These are phyloP conservation scores for Leccinum subgranulosum DNA, from an alignment of 768 basidiomycete genomes.

Conservation along the genomic window DNA sequence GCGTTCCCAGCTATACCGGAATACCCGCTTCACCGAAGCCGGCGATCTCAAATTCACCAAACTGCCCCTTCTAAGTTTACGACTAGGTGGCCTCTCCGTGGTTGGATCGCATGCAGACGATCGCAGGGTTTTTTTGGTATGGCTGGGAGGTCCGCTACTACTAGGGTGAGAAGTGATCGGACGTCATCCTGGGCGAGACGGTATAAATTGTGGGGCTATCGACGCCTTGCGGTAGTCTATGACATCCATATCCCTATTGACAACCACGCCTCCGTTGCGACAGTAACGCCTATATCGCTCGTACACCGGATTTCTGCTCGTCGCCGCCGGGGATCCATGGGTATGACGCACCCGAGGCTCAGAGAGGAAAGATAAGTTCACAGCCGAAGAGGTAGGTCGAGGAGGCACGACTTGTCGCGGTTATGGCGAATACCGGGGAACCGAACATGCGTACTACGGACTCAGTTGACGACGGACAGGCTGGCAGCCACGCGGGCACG, in stretches of 20 bases:
- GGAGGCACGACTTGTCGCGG: slow-evolving; percentile 8
- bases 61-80: neutral
- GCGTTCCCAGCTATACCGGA: slow-evolving; percentile 17
- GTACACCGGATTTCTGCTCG: neutral
- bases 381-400: neutral
- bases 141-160: neutral
- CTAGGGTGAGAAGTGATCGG: slow-evolving; percentile 7
- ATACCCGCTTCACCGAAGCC: slow-evolving; percentile 19
- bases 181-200: neutral
- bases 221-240: slow-evolving; percentile 7
- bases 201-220: slow-evolving; percentile 12
- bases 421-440: slow-evolving; percentile 16
- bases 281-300: neutral
- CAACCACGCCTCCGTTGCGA: neutral
- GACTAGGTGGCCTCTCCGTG: neutral
- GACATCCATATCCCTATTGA: neutral
- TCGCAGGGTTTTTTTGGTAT: neutral
- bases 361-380: slow-evolving; percentile 1
- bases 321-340: slow-evolving; percentile 2
- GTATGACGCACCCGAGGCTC: slow-evolving; percentile 2
- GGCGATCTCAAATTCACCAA: slow-evolving; percentile 10
- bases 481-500: neutral
- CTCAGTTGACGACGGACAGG: neutral
- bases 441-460: slow-evolving; percentile 9
- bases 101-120: neutral